Evolutionary conservation across 768 basidiomycete species (phyloP).

Genomic region (Tricholoma matsutake): DNA sequence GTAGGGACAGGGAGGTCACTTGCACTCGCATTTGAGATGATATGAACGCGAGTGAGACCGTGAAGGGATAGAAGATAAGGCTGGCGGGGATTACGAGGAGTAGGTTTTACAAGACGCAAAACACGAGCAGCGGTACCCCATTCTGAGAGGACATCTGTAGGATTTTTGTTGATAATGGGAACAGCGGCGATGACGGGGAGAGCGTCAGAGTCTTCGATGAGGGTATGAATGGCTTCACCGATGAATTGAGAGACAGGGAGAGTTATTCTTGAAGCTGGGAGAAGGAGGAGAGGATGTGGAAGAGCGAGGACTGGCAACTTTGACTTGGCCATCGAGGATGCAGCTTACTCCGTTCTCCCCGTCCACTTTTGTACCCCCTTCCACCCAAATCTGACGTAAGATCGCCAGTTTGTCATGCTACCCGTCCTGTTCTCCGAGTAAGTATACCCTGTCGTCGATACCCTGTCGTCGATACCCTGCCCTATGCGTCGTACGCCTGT

Average conservation of each 20-base stretch:
- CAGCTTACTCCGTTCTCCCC: too few species aligned
- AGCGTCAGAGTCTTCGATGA: constrained; percentile 67
- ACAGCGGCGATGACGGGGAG: constrained; percentile 70
- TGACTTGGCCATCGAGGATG: constrained; percentile 34
- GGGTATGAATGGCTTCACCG: constrained; percentile 62
- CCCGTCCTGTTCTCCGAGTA: too few species aligned
- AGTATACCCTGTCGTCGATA: too few species aligned
- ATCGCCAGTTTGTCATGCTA: neutral
- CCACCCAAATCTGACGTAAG: neutral
- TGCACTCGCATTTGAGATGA: constrained; percentile 28
- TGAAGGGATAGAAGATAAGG: constrained; percentile 71
- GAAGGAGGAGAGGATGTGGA: constrained; percentile 66
- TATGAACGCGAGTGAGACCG: constrained; percentile 63
- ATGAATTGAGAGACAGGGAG: constrained; percentile 60
- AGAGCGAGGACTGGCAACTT: constrained; percentile 70
- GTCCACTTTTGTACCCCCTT: too few species aligned
- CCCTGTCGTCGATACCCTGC: too few species aligned
- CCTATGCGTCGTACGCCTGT: too few species aligned
- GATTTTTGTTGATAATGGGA: constrained; percentile 39
- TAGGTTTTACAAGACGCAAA: constrained; percentile 63
- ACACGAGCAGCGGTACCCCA: constrained; percentile 74
- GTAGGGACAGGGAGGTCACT: constrained; percentile 24
- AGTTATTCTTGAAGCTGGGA: constrained; percentile 69
- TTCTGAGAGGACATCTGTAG: constrained; percentile 32
- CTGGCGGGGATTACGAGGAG: constrained; percentile 49